Base-by-base conservation (phyloP, 768 basidiomycete genomes). In the Termitomyces sp. region DNA sequence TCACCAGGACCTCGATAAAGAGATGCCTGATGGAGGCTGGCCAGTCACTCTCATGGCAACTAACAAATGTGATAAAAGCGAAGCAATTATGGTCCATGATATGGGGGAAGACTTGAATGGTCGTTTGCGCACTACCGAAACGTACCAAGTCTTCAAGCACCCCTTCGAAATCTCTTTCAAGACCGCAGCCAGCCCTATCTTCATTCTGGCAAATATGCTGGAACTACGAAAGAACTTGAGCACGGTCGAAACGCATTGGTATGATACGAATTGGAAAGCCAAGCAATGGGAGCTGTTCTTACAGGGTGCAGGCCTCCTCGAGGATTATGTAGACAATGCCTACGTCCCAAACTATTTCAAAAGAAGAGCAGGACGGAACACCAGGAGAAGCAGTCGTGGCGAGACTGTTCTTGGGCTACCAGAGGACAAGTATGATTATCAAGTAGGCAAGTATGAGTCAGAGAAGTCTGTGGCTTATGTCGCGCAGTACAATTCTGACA, bases 161-260 rank as follows among this genome's bases (percentile, higher is more conserved):
- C 34, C 50, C 1, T 22, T 36, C 8, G 4, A 0, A 4, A 36
- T 51, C 16, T 15, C 34, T 8, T 51, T 51, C 50, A 51, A 6
- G 22, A 51, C 34, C 8, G n/a, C 50, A 4, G 12, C 50, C 3
- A 51, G 50, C 15, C 50, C 50, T 16, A 37, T 51, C 34, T 51
- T 51, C 22, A 51, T 51, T 37, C 11, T 51, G 7, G 50, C 22
- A 36, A 51, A 51, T 11, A 51, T 51, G 50, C 1, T 2, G 6
- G 6, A 22, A 36, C 12, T 36, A 34, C 1, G 2, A 2, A 1
- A 6, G 12, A 31, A 11, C 9, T 4, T 49, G 4, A 11, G 11
- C n/a, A 1, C 2, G 2, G 6, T 11, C 6, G 20, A 22, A 4
- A 20, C 0, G 2, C 0, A 9, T 1, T 36, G 34, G 50, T 22